Percentiles rank a stretch among this genome's conserved stretches.
Evolutionary conservation across 2,329 filamentous ascomycete species (phyloP).

Genomic region (Ophiostoma ips): DNA sequence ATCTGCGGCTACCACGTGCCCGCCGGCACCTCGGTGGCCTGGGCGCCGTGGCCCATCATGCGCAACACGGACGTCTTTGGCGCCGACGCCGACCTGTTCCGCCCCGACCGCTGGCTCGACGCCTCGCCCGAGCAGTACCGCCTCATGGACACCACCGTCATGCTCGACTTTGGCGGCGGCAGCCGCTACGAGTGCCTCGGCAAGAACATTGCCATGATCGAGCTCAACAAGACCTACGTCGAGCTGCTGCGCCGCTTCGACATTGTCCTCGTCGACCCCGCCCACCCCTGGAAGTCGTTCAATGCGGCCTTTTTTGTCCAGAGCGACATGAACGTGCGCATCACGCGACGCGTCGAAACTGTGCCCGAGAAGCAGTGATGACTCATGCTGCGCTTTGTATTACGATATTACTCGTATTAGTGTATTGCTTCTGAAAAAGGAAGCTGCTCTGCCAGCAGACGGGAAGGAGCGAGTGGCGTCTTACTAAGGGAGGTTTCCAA

Average conservation of each 20-base stretch:
- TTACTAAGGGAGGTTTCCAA: no score
- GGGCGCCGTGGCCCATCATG: constrained; percentile 19
- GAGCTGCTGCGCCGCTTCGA: constrained; percentile 19
- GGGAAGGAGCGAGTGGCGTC: no score
- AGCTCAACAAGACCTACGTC: constrained; percentile 24
- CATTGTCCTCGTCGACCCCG: constrained; percentile 16
- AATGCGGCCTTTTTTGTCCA: constrained; percentile 15
- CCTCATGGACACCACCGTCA: constrained; percentile 19
- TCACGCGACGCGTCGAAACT: constrained; percentile 4
- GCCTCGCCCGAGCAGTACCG: constrained; percentile 14
- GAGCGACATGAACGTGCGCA: constrained; percentile 11
- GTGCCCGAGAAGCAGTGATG: not conserved
- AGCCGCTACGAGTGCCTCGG: constrained; percentile 26
- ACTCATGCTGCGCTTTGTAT: no score
- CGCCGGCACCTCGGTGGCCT: constrained; percentile 26
- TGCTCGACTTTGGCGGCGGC: constrained; percentile 27
- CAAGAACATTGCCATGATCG: constrained; percentile 27
- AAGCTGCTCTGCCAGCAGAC: no score
- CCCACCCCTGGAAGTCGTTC: constrained; percentile 19
- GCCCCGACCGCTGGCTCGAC: constrained; percentile 32
- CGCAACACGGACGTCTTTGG: constrained; percentile 24
- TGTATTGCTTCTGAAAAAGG: no score
- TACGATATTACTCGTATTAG: no score
- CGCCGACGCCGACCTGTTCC: constrained; percentile 26
- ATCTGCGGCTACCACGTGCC: constrained; percentile 28